Conservation (phyloP, 495 filamentous ascomycete genomes). For the Penicillium salamii region DNA sequence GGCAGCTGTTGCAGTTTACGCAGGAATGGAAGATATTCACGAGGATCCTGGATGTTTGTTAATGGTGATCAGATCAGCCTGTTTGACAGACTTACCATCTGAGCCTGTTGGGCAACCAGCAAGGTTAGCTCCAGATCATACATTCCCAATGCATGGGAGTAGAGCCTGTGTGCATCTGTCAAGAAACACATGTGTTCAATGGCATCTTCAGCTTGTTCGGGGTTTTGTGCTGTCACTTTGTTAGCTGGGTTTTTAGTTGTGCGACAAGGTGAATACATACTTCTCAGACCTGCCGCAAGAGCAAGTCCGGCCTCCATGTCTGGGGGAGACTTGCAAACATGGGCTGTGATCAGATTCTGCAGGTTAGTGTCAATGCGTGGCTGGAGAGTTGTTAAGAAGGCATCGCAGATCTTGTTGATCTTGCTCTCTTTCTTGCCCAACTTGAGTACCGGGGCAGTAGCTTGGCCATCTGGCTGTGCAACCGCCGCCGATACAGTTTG, state of each 20-base stretch:
- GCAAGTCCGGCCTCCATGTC: constrained; percentile 80
- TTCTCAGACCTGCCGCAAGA: constrained; percentile 72
- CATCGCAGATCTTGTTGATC: constrained; percentile 86
- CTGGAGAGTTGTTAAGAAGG: constrained; percentile 67
- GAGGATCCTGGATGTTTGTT: constrained; percentile 59
- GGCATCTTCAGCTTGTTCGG: constrained; percentile 72
- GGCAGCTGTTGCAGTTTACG: constrained; percentile 76
- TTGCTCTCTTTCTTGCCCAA: constrained; percentile 50
- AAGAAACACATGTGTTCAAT: constrained; percentile 97
- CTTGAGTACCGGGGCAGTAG: constrained; percentile 5
- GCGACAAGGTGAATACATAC: too few relatives aligned
- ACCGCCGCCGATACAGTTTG: constrained; percentile 31
- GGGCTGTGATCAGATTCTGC: constrained; percentile 90
- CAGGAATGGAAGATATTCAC: constrained; percentile 94
- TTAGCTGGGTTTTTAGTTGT: too few relatives aligned
- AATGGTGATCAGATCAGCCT: not conserved
- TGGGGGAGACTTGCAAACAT: constrained; percentile 89
- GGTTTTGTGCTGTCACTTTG: constrained; percentile 45
- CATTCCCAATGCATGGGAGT: constrained; percentile 82
- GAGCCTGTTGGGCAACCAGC: constrained; percentile 90
- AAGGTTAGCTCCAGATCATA: constrained; percentile 90
- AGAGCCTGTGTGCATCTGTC: constrained; percentile 88
- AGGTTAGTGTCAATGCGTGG: constrained; percentile 64
- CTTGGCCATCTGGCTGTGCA: constrained; percentile 20
- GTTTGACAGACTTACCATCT: constrained; percentile 53